Evolutionary conservation across 306 rosid genomes (phyloP), one percentile per base, ranked within the genome.

Genomic region (Prunus davidiana): DNA sequence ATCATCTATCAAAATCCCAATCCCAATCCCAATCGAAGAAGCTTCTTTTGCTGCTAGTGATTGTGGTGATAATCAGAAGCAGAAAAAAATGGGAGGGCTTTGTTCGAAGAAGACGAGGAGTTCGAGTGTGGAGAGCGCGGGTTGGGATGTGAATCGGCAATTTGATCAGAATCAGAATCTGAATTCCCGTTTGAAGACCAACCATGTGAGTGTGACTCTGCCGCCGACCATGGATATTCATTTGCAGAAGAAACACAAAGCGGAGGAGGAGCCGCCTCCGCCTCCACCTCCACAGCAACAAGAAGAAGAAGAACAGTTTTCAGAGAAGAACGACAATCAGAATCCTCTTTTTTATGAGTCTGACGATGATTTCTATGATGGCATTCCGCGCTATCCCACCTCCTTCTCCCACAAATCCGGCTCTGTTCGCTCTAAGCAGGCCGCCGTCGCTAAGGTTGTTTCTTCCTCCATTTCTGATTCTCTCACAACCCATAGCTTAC

Each of bases 361-460:
- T 28, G 25, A 47, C 14, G 89, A 83, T n/a, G 93, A 86, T 28
- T 87, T 90, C 78, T 90, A 92, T 57, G 97, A 92, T 56, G 97
- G 97, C 58, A 90, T 92, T 83, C 97, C 97, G 18, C 89, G 92
- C 20, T 92, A 25, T 67, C 62, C 15, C 6, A 1, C 62, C 27
- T 56, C 62, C 14, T 81, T 84, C 65, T 73, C 88, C 1, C 84
- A 82, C 47, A 90, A 92, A 82, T 92, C 93, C 49, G 74, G 97
- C 80, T 88, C 96, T 1, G 87, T 86, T 14, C 79, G 81, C 79
- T 87, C 97, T 38, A 89, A 79, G 68, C 62, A 56, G 62, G 62
- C 28, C 14, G 62, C 62, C 25, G 54, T 49, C 16, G 90, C 93
- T 8, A 92, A 92, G 97, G 97, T 92, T 71, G 46, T 50, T 81